Percentiles rank a stretch among this genome's conserved stretches.
phyloP scores from a whole-genome alignment of 2,329 filamentous ascomycete genomes.

The Arthrobotrys iridis region DNA sequence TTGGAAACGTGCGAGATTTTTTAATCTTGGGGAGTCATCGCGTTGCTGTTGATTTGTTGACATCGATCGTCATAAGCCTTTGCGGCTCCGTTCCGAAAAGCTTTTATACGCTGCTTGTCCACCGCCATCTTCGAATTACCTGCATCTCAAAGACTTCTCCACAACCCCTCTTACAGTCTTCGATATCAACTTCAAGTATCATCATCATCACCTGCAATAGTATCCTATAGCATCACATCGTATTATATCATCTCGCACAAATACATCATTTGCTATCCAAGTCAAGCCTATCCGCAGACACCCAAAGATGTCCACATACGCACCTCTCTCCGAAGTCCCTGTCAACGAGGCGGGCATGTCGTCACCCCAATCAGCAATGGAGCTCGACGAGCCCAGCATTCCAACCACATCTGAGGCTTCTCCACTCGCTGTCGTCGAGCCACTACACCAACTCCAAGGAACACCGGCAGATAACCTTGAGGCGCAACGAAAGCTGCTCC shows the following conservation, averaged over 20 bases:
- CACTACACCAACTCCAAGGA: conserved; percentile 43
- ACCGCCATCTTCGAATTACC: neutral
- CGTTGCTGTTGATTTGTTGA: conserved; percentile 38
- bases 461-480: conserved; percentile 66
- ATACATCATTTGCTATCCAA: neutral
- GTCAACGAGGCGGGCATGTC: conserved; percentile 33
- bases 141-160: conserved; percentile 2
- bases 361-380: conserved; percentile 15
- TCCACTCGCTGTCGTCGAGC: conserved; percentile 31
- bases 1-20: conserved; percentile 50
- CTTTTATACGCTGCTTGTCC: conserved; percentile 26
- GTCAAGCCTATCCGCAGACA: neutral
- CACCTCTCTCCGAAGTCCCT: conserved; percentile 42
- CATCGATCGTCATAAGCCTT: conserved; percentile 6
- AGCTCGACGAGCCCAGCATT: conserved; percentile 40
- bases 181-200: neutral
- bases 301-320: conserved; percentile 26
- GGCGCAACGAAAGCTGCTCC: conserved; percentile 78
- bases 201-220: no score
- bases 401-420: conserved; percentile 36
- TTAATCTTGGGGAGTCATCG: neutral
- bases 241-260: neutral
- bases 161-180: neutral
- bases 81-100: neutral
- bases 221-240: neutral